phyloP scores from a whole-genome alignment of 164 flowering plant species.

The Stephania japonica region DNA sequence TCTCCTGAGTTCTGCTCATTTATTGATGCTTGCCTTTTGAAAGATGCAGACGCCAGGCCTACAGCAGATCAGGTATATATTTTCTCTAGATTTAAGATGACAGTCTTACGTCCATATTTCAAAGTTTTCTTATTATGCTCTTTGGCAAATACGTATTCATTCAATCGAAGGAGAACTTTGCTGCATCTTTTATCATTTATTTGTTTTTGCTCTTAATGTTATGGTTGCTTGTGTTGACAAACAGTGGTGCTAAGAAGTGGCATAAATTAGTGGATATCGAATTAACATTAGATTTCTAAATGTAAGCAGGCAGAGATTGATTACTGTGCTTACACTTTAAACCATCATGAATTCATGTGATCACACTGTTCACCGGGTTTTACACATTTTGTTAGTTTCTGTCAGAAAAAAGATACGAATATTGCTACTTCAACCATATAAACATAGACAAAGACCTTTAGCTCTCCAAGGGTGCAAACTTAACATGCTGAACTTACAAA shows the following conservation, averaged over 20 bases:
- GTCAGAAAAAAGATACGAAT: not conserved
- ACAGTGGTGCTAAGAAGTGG: not conserved
- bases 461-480: not conserved
- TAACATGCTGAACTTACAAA: not conserved
- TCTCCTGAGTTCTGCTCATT: constrained; percentile 92
- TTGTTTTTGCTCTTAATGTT: not conserved
- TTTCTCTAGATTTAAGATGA: not conserved
- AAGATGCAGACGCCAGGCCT: constrained; percentile 86
- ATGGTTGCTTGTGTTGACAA: not conserved
- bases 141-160: not conserved
- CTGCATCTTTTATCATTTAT: not conserved
- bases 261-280: not conserved
- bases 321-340: not conserved
- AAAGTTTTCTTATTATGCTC: not conserved
- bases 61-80: constrained; percentile 83
- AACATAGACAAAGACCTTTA: not conserved
- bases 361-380: not conserved
- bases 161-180: too few species aligned
- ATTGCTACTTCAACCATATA: not conserved
- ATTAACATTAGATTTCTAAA: not conserved
- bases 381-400: not conserved
- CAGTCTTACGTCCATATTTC: not conserved
- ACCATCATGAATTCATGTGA: not conserved
- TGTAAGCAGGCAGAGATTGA: not conserved
- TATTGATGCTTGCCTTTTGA: constrained; percentile 81